Percentiles rank a stretch among this genome's conserved stretches.
These are phyloP conservation scores for Hemileccinum impolitum DNA, from an alignment of 768 basidiomycete species.

Conservation along the genomic window DNA sequence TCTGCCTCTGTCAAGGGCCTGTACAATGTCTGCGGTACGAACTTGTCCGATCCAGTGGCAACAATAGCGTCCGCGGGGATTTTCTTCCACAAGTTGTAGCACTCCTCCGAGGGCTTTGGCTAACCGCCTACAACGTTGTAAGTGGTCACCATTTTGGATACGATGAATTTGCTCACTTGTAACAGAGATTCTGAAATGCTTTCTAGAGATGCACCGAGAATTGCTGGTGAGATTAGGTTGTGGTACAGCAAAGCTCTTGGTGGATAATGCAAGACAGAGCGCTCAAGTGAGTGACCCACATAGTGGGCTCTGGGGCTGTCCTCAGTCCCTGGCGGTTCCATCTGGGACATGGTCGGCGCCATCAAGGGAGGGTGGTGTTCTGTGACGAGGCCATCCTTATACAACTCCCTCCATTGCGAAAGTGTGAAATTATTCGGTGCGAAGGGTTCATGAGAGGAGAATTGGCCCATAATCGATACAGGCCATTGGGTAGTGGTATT, in stretches of 20 bases:
- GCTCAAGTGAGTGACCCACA: too few species aligned
- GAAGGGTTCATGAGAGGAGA: background rate
- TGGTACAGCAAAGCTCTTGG: too few species aligned
- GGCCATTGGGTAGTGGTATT: background rate
- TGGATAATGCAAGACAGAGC: too few species aligned
- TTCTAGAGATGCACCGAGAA: background rate
- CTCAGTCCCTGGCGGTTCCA: too few species aligned
- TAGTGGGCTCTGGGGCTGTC: too few species aligned
- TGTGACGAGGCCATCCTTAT: background rate
- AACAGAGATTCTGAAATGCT: background rate
- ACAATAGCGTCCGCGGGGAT: conserved; percentile 11
- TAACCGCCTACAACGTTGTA: background rate
- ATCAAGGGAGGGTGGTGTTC: background rate
- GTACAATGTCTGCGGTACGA: conserved; percentile 67
- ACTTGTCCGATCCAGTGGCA: conserved; percentile 36
- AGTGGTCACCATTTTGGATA: background rate
- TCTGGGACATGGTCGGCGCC: too few species aligned
- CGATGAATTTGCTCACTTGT: conserved; percentile 2
- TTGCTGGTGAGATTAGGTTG: background rate
- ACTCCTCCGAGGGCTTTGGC: conserved; percentile 12
- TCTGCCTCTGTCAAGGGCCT: conserved; percentile 70
- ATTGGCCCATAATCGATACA: background rate
- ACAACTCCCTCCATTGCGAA: background rate
- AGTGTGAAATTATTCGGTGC: too few species aligned
- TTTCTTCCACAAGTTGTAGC: conserved; percentile 14